These are phyloP conservation scores for Botrytis sinoallii DNA, from an alignment of 2,329 filamentous ascomycete genomes.

Conservation along the genomic window DNA sequence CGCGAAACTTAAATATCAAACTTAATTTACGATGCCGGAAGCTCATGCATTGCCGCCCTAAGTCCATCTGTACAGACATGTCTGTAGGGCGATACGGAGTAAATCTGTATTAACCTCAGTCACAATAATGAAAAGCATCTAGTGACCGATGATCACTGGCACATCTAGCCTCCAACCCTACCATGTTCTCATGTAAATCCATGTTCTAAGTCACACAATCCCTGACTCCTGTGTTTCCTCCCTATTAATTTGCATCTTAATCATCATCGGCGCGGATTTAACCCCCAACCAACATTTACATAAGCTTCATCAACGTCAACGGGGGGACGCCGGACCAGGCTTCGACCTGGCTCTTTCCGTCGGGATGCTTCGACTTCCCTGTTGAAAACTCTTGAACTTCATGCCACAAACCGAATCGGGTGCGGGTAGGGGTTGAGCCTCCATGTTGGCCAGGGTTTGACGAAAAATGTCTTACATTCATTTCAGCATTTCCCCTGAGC, in stretches of 20 bases:
- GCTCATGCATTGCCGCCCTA: neutral
- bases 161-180: neutral
- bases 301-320: neutral
- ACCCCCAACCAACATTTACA: neutral
- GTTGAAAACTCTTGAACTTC: neutral
- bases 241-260: neutral
- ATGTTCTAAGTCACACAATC: neutral
- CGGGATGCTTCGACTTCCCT: slow-evolving; percentile 9
- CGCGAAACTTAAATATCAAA: neutral
- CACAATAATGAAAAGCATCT: neutral
- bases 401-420: neutral
- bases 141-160: neutral
- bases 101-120: neutral
- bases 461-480: slow-evolving; percentile 13
- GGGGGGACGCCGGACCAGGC: neutral
- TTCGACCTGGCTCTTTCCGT: neutral
- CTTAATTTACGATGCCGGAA: neutral
- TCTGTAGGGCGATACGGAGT: neutral
- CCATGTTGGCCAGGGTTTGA: neutral
- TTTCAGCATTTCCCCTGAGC: neutral
- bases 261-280: neutral
- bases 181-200: neutral
- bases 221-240: neutral
- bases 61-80: neutral
- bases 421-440: neutral